Evolutionary conservation across 129 eudicot genomes (phyloP), one percentile per base, ranked within the genome.

Genomic region (Scalesia atractyloides): DNA sequence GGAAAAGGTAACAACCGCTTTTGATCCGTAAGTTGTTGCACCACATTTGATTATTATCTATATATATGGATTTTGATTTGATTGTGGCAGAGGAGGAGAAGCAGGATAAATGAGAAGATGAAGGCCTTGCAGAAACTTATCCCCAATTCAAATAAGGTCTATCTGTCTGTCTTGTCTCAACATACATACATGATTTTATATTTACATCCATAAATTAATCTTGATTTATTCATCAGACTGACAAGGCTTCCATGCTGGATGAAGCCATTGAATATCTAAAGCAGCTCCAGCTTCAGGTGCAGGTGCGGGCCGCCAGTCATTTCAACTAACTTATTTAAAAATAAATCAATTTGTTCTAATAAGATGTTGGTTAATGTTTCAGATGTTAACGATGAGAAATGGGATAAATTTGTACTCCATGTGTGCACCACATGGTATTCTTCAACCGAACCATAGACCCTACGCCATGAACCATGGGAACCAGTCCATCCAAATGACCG

Each of bases 221-320:
- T 50, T 26, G 22, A 63, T 43, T 26, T 47, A 19, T 62, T n/a
- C 66, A 20, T 46, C 33, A 93, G 97, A 87, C 92, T 11, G 97
- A 93, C 52, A 93, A 93, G 77, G 96, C 98, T 66, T 93, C 98
- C 10, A 92, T 92, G 98, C 86, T 92, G 69, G 97, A 92, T 72
- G 96, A 92, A 80, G 98, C 95, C 56, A 93, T 93, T 82, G 97
- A 89, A 68, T 93, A 93, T 60, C 86, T 93, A 33, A 90, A 93
- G 87, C 96, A 93, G 86, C 96, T 93, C n/a, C 98, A 93, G 80
- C 91, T 93, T 61, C 98, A 92, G 76, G 98, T 92, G 15, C 96
- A 93, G 92, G 98, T 86, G 64, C 22, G 37, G 11, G n/a, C n/a
- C 10, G 36, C 6, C 10, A 34, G 13, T 16, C 39, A 24, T 58